Conservation (phyloP, 192 early-diverging fungal genomes). For the Coemansia sp. region DNA sequence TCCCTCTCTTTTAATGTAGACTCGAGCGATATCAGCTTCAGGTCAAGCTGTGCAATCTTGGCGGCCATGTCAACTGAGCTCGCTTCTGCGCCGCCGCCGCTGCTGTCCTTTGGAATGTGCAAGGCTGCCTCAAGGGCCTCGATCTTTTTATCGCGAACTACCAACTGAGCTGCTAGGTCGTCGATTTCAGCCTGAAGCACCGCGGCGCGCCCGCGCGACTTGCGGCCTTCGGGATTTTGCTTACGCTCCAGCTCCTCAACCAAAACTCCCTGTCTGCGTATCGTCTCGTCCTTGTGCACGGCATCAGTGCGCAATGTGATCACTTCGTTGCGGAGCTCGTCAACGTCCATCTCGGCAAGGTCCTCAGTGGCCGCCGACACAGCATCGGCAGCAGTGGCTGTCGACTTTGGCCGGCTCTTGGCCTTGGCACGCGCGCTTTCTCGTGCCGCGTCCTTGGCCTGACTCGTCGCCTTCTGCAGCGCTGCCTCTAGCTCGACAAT, state of each 20-base stretch:
- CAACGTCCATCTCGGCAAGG: constrained; percentile 32
- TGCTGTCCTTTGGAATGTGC: constrained; percentile 13
- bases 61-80: neutral
- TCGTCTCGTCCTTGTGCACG: constrained; percentile 48
- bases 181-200: constrained; percentile 40
- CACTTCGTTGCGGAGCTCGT: constrained; percentile 42
- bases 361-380: constrained; percentile 37
- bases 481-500: constrained; percentile 25
- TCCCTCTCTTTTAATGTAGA: constrained; percentile 19
- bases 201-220: constrained; percentile 23
- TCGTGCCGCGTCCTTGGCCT: constrained; percentile 14
- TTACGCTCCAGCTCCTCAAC: constrained; percentile 47
- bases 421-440: constrained; percentile 11
- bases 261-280: constrained; percentile 29
- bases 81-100: constrained; percentile 3
- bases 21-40: constrained; percentile 35
- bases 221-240: constrained; percentile 47
- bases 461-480: constrained; percentile 20
- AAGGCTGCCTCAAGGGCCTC: constrained; percentile 27
- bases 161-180: constrained; percentile 25
- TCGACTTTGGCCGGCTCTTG: constrained; percentile 34
- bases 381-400: constrained; percentile 41
- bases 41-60: constrained; percentile 36
- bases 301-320: constrained; percentile 30
- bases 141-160: constrained; percentile 27